Conservation (phyloP, 495 filamentous ascomycete species). For the Penicillium diatomitis region DNA sequence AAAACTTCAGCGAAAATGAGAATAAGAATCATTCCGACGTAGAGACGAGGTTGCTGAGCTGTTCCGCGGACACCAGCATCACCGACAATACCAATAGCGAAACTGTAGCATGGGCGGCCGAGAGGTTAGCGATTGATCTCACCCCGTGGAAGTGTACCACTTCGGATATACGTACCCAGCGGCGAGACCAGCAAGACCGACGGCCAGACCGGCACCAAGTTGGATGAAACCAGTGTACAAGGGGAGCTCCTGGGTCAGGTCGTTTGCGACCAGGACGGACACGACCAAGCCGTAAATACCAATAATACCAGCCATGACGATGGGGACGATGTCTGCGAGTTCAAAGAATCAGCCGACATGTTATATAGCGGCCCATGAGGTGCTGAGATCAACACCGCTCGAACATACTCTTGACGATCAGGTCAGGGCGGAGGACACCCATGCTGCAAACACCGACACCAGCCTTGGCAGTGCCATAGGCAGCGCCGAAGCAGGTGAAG, state of each 20-base stretch:
- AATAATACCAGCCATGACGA: conserved; percentile 99
- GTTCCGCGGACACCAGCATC: conserved; percentile 98
- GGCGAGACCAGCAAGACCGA: conserved; percentile 94
- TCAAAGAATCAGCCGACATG: too few relatives aligned
- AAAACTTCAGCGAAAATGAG: conserved; percentile 99
- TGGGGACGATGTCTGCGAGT: conserved; percentile 84
- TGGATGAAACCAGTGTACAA: conserved; percentile 97
- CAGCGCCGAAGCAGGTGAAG: conserved; percentile 97
- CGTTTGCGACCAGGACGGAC: conserved; percentile 93
- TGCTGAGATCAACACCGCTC: too few relatives aligned
- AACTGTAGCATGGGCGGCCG: conserved; percentile 34
- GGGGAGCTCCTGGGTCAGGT: conserved; percentile 68
- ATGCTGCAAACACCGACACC: conserved; percentile 97
- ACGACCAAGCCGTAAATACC: conserved; percentile 99
- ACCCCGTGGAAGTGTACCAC: too few relatives aligned
- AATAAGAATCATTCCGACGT: conserved; percentile 99
- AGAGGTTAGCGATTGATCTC: conserved; percentile 5
- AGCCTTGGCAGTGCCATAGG: conserved; percentile 98
- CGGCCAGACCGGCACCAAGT: conserved; percentile 89
- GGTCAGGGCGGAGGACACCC: conserved; percentile 93
- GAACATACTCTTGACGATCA: conserved; percentile 96
- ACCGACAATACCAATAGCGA: conserved; percentile 98
- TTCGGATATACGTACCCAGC: conserved; percentile 56
- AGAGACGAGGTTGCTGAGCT: conserved; percentile 92
- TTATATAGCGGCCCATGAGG: too few relatives aligned